Evolutionary conservation across 73 alveolate genomes (phyloP).

Genomic region (Symbiodinium natans): DNA sequence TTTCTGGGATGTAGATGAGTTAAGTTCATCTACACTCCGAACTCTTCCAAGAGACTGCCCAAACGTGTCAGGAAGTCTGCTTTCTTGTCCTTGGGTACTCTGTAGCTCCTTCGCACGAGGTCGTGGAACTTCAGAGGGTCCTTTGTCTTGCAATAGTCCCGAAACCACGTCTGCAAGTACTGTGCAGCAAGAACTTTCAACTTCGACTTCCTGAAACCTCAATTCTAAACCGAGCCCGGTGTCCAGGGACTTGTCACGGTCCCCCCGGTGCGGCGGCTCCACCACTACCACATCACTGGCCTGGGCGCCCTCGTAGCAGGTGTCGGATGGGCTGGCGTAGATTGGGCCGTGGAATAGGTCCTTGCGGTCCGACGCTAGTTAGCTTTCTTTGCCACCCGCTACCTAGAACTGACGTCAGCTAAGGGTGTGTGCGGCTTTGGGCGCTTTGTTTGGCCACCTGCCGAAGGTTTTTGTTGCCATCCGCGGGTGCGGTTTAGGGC

Average conservation of each 20-base stretch:
- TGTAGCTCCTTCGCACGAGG: constrained; percentile 8
- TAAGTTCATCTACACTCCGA: neutral
- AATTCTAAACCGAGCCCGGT: neutral
- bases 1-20: too few relatives aligned
- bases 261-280: constrained; percentile 23
- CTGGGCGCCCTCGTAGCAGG: constrained; percentile 26
- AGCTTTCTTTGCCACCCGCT: too few relatives aligned
- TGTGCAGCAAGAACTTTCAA: too few relatives aligned
- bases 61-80: neutral
- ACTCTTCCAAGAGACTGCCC: neutral
- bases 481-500: too few relatives aligned
- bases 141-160: too few relatives aligned
- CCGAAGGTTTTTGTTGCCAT: too few relatives aligned
- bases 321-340: constrained; percentile 25
- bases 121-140: constrained; percentile 20
- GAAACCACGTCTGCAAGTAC: too few relatives aligned
- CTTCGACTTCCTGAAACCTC: too few relatives aligned
- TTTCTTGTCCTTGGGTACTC: constrained; percentile 3
- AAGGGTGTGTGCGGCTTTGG: neutral
- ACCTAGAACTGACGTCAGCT: too few relatives aligned
- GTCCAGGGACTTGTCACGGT: constrained; percentile 24
- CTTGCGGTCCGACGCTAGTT: too few relatives aligned
- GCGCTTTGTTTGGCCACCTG: constrained; percentile 12
- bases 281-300: constrained; percentile 16
- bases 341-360: constrained; percentile 20